Evolutionary conservation across 1,139 yeast species (phyloP).

Genomic region (Entelexis paramagnoliae): DNA sequence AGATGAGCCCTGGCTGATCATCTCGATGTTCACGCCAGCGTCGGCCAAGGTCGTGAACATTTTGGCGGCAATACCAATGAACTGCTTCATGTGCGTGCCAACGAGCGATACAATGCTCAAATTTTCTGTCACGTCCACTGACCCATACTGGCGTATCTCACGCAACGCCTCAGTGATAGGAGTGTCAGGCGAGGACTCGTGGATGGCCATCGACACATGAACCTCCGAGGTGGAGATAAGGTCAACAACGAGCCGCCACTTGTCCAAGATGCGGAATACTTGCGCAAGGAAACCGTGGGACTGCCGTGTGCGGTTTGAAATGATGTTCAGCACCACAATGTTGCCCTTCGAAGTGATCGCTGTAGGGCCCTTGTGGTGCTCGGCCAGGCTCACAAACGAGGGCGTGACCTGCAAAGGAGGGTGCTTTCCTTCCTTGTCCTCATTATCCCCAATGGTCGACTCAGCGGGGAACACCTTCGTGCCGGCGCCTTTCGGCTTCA

Average conservation of each 20-base stretch:
- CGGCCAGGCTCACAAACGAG: constrained; percentile 5
- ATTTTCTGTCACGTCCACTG: constrained; percentile 76
- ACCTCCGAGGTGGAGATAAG: constrained; percentile 95
- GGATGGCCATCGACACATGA: constrained; percentile 95
- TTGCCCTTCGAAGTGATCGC: constrained; percentile 94
- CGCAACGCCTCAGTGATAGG: constrained; percentile 55
- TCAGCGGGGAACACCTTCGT: constrained; percentile 83
- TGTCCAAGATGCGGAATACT: constrained; percentile 78
- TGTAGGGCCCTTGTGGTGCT: constrained; percentile 52
- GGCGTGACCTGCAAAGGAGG: constrained; percentile 2
- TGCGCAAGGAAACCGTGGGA: constrained; percentile 93
- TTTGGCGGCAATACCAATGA: constrained; percentile 93
- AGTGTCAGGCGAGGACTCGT: constrained; percentile 53
- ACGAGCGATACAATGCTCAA: constrained; percentile 89
- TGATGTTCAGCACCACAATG: constrained; percentile 84
- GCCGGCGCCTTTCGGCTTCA: constrained; percentile 81
- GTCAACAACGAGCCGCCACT: constrained; percentile 79
- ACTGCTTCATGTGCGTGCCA: constrained; percentile 94
- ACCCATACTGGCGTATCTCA: constrained; percentile 70
- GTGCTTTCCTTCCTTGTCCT: constrained; percentile 9
- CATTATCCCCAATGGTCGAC: not conserved
- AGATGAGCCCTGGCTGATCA: constrained; percentile 97
- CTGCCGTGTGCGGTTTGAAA: constrained; percentile 82
- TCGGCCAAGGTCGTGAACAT: constrained; percentile 94
- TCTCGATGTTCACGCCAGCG: constrained; percentile 85